Conservation (phyloP, 257 asterid genomes). For the Galeopsis tetrahit region DNA sequence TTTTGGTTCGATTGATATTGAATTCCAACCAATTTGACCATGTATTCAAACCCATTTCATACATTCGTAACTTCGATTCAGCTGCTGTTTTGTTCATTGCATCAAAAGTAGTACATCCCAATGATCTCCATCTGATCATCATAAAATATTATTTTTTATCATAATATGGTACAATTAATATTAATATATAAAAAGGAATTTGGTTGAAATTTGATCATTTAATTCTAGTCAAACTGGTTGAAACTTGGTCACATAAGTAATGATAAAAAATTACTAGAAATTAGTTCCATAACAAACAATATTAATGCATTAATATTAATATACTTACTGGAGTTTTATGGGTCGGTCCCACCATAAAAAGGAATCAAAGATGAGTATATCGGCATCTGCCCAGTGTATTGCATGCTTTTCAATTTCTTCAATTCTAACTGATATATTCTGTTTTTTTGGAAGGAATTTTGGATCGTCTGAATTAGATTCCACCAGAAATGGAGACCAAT, state of each 20-base stretch:
- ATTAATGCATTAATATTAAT: background rate
- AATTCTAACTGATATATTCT: conserved; percentile 47
- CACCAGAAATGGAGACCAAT: conserved; percentile 85
- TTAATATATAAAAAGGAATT: too few relatives aligned
- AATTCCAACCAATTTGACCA: conserved; percentile 34
- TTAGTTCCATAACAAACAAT: too few relatives aligned
- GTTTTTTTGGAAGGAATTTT: conserved; percentile 38
- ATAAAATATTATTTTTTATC: too few relatives aligned
- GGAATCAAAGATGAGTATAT: conserved; percentile 15
- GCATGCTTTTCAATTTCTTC: conserved; percentile 71
- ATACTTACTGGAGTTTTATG: conserved; percentile 62
- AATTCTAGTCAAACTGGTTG: too few relatives aligned
- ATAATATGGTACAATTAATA: too few relatives aligned
- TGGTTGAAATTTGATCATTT: too few relatives aligned
- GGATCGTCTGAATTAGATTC: conserved; percentile 86
- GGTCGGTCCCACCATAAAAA: conserved; percentile 77
- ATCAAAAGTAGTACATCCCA: conserved; percentile 23
- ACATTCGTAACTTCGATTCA: conserved; percentile 1
- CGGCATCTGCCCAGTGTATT: conserved; percentile 76
- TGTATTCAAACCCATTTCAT: conserved; percentile 13
- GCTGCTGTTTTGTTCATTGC: conserved; percentile 7
- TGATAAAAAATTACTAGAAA: too few relatives aligned
- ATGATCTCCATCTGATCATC: conserved; percentile 55
- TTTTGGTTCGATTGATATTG: conserved; percentile 51
- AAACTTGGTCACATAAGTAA: too few relatives aligned